These are phyloP conservation scores for Peronospora farinosa DNA, from an alignment of 352 stramenopile genomes.

Conservation along the genomic window DNA sequence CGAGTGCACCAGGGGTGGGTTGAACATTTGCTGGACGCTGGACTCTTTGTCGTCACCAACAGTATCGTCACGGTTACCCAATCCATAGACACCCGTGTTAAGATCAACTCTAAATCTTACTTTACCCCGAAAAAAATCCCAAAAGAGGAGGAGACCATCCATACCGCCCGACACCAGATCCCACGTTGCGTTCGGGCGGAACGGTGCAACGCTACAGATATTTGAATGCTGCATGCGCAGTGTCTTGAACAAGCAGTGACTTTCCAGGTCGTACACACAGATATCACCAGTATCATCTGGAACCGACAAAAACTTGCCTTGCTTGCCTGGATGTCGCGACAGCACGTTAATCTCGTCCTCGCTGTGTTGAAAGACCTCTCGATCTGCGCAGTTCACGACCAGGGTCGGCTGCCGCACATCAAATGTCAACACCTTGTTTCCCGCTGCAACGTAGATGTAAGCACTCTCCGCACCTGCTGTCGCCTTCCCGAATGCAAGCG, in stretches of 20 bases:
- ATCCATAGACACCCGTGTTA: conserved; percentile 39
- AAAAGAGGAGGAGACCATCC: conserved; percentile 66
- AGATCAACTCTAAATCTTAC: conserved; percentile 69
- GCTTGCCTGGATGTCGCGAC: conserved; percentile 39
- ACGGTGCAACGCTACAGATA: conserved; percentile 59
- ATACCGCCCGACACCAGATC: conserved; percentile 68
- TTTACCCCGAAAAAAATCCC: conserved; percentile 64
- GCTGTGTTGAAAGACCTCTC: conserved; percentile 54
- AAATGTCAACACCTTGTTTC: conserved; percentile 63
- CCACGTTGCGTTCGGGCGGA: conserved; percentile 65
- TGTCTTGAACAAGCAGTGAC: conserved; percentile 53
- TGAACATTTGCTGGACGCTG: conserved; percentile 58
- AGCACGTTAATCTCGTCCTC: conserved; percentile 70
- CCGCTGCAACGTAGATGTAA: conserved; percentile 52
- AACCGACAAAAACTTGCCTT: conserved; percentile 48
- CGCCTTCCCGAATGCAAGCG: conserved; percentile 46
- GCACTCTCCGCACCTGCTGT: conserved; percentile 18
- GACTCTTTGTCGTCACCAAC: not conserved
- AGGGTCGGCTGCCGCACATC: conserved; percentile 54
- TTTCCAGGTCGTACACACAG: conserved; percentile 58
- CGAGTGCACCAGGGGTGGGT: conserved; percentile 65
- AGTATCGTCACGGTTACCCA: conserved; percentile 11
- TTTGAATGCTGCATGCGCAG: conserved; percentile 62
- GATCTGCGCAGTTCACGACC: conserved; percentile 47
- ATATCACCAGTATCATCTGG: conserved; percentile 66